Conservation (phyloP, 371 early-diverging fungal genomes). For the Syncephalastrum monosporum region DNA sequence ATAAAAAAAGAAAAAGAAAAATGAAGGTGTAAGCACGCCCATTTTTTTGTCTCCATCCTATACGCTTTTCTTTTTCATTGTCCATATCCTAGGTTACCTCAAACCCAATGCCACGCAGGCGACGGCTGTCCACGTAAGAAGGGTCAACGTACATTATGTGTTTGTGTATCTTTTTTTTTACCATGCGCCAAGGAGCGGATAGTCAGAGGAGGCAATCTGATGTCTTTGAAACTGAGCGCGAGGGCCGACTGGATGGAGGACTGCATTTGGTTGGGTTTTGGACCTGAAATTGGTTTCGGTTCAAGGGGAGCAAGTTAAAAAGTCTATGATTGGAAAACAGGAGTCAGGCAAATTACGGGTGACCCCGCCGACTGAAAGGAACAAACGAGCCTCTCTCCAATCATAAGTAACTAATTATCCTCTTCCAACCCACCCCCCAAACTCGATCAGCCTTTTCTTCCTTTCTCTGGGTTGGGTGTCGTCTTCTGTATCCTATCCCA, state of each 20-base stretch:
- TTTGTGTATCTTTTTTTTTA: not conserved
- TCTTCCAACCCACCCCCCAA: no score
- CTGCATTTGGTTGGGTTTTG: conserved; percentile 4
- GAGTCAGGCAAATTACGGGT: conserved; percentile 5
- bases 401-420: not conserved
- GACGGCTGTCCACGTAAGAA: conserved; percentile 1
- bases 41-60: conserved; percentile 1
- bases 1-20: conserved; percentile 1
- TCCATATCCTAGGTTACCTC: conserved; percentile 11
- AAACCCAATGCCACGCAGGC: conserved; percentile 7
- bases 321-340: conserved; percentile 7
- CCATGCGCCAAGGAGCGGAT: conserved; percentile 10
- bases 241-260: conserved; percentile 9
- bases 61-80: conserved; percentile 3
- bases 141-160: not conserved
- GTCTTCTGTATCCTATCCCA: no score
- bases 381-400: not conserved
- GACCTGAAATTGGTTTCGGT: conserved; percentile 4
- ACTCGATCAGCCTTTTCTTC: no score
- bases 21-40: not conserved
- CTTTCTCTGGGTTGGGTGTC: no score
- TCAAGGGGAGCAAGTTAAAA: conserved; percentile 10
- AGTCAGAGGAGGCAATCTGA: conserved; percentile 10
- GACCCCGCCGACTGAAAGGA: conserved; percentile 7
- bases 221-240: conserved; percentile 16